Percentiles rank a stretch among this genome's conserved stretches.
These are phyloP conservation scores for Termitomyces sp. DNA, from an alignment of 768 basidiomycete species.

Conservation along the genomic window DNA sequence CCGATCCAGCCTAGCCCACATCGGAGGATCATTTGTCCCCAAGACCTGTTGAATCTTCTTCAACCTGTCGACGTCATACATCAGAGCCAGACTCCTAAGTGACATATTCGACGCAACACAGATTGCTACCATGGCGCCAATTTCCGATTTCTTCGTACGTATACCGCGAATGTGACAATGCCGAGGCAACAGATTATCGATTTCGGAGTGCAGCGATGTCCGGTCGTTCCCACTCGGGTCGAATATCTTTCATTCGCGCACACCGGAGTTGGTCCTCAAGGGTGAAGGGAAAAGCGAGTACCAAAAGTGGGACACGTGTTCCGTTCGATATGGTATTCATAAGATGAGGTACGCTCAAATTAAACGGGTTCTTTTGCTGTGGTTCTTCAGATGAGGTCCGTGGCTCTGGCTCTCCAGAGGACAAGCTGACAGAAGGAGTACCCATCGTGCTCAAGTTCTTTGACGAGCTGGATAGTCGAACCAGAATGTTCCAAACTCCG, in stretches of 20 bases:
- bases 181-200: background rate
- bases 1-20: background rate
- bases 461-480: no score
- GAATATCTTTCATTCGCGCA: background rate
- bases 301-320: background rate
- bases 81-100: background rate
- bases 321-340: background rate
- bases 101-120: background rate
- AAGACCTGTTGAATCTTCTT: no score
- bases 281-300: no score
- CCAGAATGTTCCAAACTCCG: no score
- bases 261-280: background rate
- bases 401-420: background rate
- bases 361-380: background rate
- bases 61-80: no score
- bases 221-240: background rate
- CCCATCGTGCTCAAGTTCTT: no score
- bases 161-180: background rate
- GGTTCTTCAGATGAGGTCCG: background rate
- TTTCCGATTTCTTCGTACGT: no score
- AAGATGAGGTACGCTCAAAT: no score
- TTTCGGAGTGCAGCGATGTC: background rate
- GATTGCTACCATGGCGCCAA: no score
- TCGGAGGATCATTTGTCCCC: no score
- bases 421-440: no score